A percentile compares a stretch with the other conserved stretches of the same genome.
These are phyloP conservation scores for Zygoascus hellenicus DNA, from an alignment of 1,139 yeast genomes.

Conservation along the genomic window DNA sequence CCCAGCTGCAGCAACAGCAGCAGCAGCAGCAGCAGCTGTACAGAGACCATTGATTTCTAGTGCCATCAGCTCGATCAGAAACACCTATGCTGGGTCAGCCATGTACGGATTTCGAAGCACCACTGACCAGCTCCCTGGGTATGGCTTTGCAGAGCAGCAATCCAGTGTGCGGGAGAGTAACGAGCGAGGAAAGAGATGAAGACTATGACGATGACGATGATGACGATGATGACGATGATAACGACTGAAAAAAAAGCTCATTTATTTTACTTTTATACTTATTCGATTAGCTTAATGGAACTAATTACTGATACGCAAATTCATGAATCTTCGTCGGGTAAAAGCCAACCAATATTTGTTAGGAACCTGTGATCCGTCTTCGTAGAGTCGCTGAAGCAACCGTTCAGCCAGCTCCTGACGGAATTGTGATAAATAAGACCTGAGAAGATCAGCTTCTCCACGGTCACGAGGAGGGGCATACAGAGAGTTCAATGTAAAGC, in stretches of 20 bases:
- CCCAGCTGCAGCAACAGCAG: no score
- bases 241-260: neutral
- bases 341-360: constrained; percentile 88
- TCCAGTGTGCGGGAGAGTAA: constrained; percentile 14
- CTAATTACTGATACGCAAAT: constrained; percentile 45
- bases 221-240: neutral
- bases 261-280: no score
- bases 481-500: constrained; percentile 83
- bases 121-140: constrained; percentile 9
- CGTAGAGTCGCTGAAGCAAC: constrained; percentile 67
- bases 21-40: constrained; percentile 2
- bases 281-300: no score
- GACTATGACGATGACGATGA: neutral
- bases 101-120: constrained; percentile 10
- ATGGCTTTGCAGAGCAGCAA: constrained; percentile 7
- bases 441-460: constrained; percentile 69
- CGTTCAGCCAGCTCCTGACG: constrained; percentile 90
- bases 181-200: constrained; percentile 12
- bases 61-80: neutral
- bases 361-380: constrained; percentile 38
- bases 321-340: constrained; percentile 92
- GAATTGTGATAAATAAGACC: constrained; percentile 80
- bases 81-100: neutral
- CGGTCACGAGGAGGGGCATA: constrained; percentile 73
- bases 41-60: neutral